These are phyloP conservation scores for Rhizopus arrhizus DNA, from an alignment of 371 early-diverging fungal genomes.

Conservation along the genomic window DNA sequence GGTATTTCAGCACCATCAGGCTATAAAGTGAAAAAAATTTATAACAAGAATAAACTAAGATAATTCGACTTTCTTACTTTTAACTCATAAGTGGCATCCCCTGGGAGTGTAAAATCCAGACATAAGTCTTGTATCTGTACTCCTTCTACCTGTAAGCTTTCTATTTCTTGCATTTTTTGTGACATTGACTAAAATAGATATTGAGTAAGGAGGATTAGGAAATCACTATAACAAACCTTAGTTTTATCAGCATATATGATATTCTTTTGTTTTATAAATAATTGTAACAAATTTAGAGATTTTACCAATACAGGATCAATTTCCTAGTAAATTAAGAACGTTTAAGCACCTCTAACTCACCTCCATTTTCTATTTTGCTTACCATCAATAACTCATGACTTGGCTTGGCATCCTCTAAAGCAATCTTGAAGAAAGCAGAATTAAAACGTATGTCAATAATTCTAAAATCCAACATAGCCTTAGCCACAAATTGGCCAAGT, in stretches of 20 bases:
- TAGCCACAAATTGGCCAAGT: slow-evolving; percentile 86
- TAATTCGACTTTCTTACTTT: slow-evolving; percentile 38
- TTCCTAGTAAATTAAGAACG: slow-evolving; percentile 33
- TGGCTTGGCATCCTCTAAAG: slow-evolving; percentile 48
- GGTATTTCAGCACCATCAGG: slow-evolving; percentile 63
- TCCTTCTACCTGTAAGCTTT: slow-evolving; percentile 53
- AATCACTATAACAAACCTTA: slow-evolving; percentile 19
- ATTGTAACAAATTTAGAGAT: slow-evolving; percentile 68
- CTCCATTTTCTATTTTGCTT: slow-evolving; percentile 16
- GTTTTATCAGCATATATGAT: slow-evolving; percentile 52
- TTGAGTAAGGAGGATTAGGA: background rate
- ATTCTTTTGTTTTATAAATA: slow-evolving; percentile 58
- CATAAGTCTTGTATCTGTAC: slow-evolving; percentile 65
- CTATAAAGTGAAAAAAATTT: slow-evolving; percentile 16
- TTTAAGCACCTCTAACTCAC: slow-evolving; percentile 27
- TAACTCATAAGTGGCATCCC: slow-evolving; percentile 65
- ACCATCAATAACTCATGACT: slow-evolving; percentile 30
- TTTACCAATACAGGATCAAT: slow-evolving; percentile 72
- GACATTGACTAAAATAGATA: slow-evolving; percentile 27
- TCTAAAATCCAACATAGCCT: slow-evolving; percentile 86
- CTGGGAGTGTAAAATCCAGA: slow-evolving; percentile 87
- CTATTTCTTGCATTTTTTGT: slow-evolving; percentile 39
- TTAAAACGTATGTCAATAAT: slow-evolving; percentile 86
- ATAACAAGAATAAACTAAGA: background rate
- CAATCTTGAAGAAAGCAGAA: slow-evolving; percentile 71